A percentile compares a stretch with the other conserved stretches of the same genome.
These are phyloP conservation scores for Fusarium luffae DNA, from an alignment of 2,329 filamentous ascomycete genomes.

Conservation along the genomic window DNA sequence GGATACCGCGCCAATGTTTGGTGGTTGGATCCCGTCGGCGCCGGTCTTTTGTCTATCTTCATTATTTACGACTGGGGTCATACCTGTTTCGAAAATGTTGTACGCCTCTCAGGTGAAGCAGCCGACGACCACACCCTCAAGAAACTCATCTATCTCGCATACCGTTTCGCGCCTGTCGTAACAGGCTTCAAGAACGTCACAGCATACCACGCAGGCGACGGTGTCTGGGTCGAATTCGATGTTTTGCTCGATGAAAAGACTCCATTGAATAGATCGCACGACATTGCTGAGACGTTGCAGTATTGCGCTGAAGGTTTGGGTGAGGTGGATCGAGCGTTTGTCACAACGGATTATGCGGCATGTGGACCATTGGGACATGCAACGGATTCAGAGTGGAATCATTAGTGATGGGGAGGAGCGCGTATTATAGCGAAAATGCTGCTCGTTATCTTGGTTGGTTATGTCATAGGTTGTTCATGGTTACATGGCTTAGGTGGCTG, in stretches of 20 bases:
- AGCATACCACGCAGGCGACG: slow-evolving; percentile 50
- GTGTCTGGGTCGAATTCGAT: slow-evolving; percentile 51
- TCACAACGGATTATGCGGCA: slow-evolving; percentile 50
- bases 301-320: slow-evolving; percentile 50
- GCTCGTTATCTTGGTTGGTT: neutral
- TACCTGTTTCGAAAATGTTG: slow-evolving; percentile 55
- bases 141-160: slow-evolving; percentile 50
- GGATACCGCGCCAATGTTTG: slow-evolving; percentile 68
- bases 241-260: slow-evolving; percentile 49
- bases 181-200: slow-evolving; percentile 50
- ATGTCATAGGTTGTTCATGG: slow-evolving; percentile 13
- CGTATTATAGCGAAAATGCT: too few relatives aligned
- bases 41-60: slow-evolving; percentile 70
- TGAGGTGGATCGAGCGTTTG: slow-evolving; percentile 50
- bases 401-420: slow-evolving; percentile 5
- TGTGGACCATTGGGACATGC: slow-evolving; percentile 49
- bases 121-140: slow-evolving; percentile 46
- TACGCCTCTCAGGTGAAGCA: slow-evolving; percentile 49
- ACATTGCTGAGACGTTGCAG: slow-evolving; percentile 51
- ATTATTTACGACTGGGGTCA: slow-evolving; percentile 77
- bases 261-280: slow-evolving; percentile 47
- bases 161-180: slow-evolving; percentile 49
- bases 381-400: slow-evolving; percentile 44
- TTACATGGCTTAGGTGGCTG: neutral
- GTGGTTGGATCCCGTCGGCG: slow-evolving; percentile 74